A percentile compares a stretch with the other conserved stretches of the same genome.
These are phyloP conservation scores for Amphirosellinia nigrospora DNA, from an alignment of 495 filamentous ascomycete species.

Conservation along the genomic window DNA sequence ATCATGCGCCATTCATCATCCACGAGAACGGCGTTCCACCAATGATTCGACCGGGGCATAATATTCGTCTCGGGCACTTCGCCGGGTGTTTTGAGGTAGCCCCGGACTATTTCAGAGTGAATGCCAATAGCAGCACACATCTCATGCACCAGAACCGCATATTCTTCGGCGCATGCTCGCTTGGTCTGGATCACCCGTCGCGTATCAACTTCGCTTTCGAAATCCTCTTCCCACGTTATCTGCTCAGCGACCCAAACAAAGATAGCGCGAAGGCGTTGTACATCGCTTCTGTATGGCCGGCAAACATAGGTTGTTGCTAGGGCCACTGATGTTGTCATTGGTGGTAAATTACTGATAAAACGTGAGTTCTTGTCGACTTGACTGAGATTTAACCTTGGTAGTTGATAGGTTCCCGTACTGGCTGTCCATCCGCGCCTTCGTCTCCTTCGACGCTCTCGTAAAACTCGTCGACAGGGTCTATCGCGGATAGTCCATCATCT, in stretches of 20 bases:
- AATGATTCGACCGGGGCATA: slow-evolving; percentile 86
- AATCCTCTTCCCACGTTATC: slow-evolving; percentile 94
- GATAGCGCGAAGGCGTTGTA: slow-evolving; percentile 89
- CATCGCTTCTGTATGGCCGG: slow-evolving; percentile 91
- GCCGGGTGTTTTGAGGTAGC: slow-evolving; percentile 89
- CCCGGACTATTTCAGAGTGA: slow-evolving; percentile 80
- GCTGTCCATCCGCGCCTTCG: slow-evolving; percentile 83
- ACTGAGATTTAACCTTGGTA: slow-evolving; percentile 78
- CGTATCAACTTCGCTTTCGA: slow-evolving; percentile 78
- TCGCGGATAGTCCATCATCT: slow-evolving; percentile 90
- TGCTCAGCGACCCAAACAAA: slow-evolving; percentile 98
- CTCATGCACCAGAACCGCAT: slow-evolving; percentile 83
- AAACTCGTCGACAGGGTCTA: slow-evolving; percentile 87
- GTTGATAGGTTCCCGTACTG: slow-evolving; percentile 82
- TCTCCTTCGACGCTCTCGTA: slow-evolving; percentile 87
- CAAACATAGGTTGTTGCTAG: slow-evolving; percentile 93
- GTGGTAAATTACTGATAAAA: slow-evolving; percentile 89
- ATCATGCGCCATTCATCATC: slow-evolving; percentile 97
- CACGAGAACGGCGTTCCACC: slow-evolving; percentile 95
- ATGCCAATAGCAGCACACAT: slow-evolving; percentile 95
- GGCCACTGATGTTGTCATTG: slow-evolving; percentile 80
- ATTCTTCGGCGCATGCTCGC: slow-evolving; percentile 87
- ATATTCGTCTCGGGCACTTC: slow-evolving; percentile 79
- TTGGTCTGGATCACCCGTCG: slow-evolving; percentile 82
- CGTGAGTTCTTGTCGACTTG: slow-evolving; percentile 95